A percentile compares a stretch with the other conserved stretches of the same genome.
These are phyloP conservation scores for Saturnispora zaruensis DNA, from an alignment of 805 yeast genomes.

Conservation along the genomic window DNA sequence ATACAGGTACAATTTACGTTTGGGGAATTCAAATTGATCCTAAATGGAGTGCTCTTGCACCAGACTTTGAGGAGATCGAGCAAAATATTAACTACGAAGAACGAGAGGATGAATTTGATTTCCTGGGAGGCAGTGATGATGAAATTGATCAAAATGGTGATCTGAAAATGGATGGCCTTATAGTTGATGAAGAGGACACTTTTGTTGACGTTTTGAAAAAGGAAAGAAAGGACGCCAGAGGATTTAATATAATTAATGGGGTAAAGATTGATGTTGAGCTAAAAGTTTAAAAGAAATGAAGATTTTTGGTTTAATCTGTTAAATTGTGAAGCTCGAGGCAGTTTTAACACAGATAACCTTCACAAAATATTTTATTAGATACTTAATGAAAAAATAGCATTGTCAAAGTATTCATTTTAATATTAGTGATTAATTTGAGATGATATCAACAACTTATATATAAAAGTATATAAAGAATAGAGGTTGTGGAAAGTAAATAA, in stretches of 20 bases:
- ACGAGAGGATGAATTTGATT: slow-evolving; percentile 85
- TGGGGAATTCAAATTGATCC: slow-evolving; percentile 84
- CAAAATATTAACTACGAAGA: slow-evolving; percentile 85
- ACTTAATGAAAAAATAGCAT: not conserved
- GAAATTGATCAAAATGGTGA: slow-evolving; percentile 25
- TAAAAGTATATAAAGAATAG: not conserved
- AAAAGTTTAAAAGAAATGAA: not conserved
- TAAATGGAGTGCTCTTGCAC: slow-evolving; percentile 94
- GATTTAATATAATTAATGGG: slow-evolving; percentile 46
- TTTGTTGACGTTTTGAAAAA: slow-evolving; percentile 56
- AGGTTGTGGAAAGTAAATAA: not conserved
- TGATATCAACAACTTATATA: not conserved
- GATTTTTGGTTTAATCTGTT: not conserved
- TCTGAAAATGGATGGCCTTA: slow-evolving; percentile 49
- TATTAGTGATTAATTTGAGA: not conserved
- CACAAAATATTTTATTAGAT: no score
- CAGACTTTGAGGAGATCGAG: slow-evolving; percentile 91
- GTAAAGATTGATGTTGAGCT: slow-evolving; percentile 42
- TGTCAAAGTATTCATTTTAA: slow-evolving; percentile 5
- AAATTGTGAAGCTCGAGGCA: no score
- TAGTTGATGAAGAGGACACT: slow-evolving; percentile 55
- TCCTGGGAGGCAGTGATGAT: slow-evolving; percentile 47
- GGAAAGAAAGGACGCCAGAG: slow-evolving; percentile 65
- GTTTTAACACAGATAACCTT: no score
- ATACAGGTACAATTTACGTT: slow-evolving; percentile 69